These are phyloP conservation scores for Salvia splendens DNA, from an alignment of 257 asterid genomes.

Conservation along the genomic window DNA sequence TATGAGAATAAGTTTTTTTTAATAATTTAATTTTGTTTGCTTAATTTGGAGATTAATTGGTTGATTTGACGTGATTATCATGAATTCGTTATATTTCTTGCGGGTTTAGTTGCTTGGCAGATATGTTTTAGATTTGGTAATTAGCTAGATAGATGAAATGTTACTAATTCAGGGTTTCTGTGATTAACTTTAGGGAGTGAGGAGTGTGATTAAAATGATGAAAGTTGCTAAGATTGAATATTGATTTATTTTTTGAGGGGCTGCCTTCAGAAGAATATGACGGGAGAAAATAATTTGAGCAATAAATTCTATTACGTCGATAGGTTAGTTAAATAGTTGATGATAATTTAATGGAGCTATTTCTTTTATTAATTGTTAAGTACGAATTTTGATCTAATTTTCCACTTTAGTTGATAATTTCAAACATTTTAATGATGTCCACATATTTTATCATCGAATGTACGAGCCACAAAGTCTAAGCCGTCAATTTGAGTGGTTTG, in stretches of 20 bases:
- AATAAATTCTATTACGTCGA: neutral
- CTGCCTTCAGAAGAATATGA: neutral
- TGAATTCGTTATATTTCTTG: neutral
- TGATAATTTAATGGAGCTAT: too few species aligned
- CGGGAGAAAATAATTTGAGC: neutral
- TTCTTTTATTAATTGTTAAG: too few species aligned
- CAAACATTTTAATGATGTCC: too few species aligned
- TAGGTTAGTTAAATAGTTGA: too few species aligned
- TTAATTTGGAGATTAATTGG: neutral
- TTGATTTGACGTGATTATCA: neutral
- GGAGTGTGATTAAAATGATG: neutral
- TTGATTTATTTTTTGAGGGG: neutral
- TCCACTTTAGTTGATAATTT: too few species aligned
- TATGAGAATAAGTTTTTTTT: constrained; percentile 9
- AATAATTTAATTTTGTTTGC: neutral
- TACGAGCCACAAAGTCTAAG: too few species aligned
- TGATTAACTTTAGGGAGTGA: neutral
- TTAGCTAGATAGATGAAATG: neutral
- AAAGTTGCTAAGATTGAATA: neutral
- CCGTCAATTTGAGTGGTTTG: too few species aligned
- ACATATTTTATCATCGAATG: too few species aligned
- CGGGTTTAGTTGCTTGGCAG: neutral
- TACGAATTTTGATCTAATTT: too few species aligned
- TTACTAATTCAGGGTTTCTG: neutral
- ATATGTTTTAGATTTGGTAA: too few species aligned